Evolutionary conservation across 2,329 filamentous ascomycete species (phyloP).

Genomic region (Malbranchea cinnamomea): DNA sequence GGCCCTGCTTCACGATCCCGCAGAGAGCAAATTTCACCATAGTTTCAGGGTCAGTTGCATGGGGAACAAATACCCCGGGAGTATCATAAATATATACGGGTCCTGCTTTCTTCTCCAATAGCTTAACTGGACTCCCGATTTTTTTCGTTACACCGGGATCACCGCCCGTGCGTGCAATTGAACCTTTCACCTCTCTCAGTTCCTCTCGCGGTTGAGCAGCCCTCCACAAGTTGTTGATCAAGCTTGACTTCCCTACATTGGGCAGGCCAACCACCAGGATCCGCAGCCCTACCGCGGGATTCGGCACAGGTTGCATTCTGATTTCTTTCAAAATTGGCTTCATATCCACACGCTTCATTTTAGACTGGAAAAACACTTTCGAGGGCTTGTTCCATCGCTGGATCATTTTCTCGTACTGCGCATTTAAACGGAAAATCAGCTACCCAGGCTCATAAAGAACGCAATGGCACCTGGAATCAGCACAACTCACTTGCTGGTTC

Average conservation of each 20-base stretch:
- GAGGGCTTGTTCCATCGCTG: slow-evolving; percentile 20
- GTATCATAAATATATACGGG: slow-evolving; percentile 78
- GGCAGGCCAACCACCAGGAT: slow-evolving; percentile 92
- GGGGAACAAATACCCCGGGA: slow-evolving; percentile 88
- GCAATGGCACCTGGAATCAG: slow-evolving; percentile 1
- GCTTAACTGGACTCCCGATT: slow-evolving; percentile 67
- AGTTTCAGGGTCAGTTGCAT: slow-evolving; percentile 65
- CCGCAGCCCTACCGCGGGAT: slow-evolving; percentile 59
- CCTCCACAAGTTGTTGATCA: slow-evolving; percentile 73
- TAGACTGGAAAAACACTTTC: slow-evolving; percentile 22
- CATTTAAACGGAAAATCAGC: slow-evolving; percentile 2
- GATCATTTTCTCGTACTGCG: slow-evolving; percentile 20
- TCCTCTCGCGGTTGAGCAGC: slow-evolving; percentile 26
- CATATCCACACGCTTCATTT: too few relatives aligned
- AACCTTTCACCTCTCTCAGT: slow-evolving; percentile 23
- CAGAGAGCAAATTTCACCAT: slow-evolving; percentile 95
- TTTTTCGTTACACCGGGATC: slow-evolving; percentile 85
- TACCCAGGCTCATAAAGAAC: not conserved
- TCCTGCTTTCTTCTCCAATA: slow-evolving; percentile 43
- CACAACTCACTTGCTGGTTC: slow-evolving; percentile 26
- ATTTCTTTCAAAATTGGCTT: too few relatives aligned
- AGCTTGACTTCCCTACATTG: slow-evolving; percentile 87
- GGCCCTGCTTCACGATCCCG: slow-evolving; percentile 76
- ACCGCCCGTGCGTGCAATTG: slow-evolving; percentile 67
- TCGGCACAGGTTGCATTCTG: too few relatives aligned